Conservation (phyloP, 257 asterid species). For the Fraxinus americana region DNA sequence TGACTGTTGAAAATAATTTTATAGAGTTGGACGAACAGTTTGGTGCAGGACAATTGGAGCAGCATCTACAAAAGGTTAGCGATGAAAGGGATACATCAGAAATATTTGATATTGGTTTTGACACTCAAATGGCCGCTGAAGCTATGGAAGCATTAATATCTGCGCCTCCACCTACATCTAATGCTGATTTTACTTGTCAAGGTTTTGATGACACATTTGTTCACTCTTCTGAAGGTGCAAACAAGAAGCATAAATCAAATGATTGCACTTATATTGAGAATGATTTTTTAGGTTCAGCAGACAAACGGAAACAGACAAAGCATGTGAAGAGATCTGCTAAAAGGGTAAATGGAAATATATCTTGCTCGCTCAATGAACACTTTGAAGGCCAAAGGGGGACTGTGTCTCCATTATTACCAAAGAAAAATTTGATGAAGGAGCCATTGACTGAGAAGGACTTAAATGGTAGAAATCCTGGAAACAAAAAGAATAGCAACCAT, state of each 20-base stretch:
- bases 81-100: constrained; percentile 28
- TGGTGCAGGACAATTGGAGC: constrained; percentile 30
- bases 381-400: constrained; percentile 22
- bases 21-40: constrained; percentile 36
- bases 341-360: constrained; percentile 17
- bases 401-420: constrained; percentile 17
- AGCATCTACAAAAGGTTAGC: constrained; percentile 35
- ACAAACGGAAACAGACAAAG: constrained; percentile 44
- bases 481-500: constrained; percentile 19
- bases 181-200: constrained; percentile 34
- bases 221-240: constrained; percentile 26
- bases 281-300: constrained; percentile 39
- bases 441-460: constrained; percentile 26
- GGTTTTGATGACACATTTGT: constrained; percentile 28
- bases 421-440: constrained; percentile 27
- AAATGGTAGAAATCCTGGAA: constrained; percentile 14
- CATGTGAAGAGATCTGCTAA: constrained; percentile 27
- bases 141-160: constrained; percentile 74
- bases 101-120: constrained; percentile 54
- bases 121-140: constrained; percentile 91
- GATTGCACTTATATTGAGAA: constrained; percentile 21
- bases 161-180: constrained; percentile 41
- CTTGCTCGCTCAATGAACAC: constrained; percentile 21
- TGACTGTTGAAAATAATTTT: constrained; percentile 24
- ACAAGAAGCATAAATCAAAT: constrained; percentile 25